Conservation (phyloP, 2,329 filamentous ascomycete species). For the Nakataea oryzae region DNA sequence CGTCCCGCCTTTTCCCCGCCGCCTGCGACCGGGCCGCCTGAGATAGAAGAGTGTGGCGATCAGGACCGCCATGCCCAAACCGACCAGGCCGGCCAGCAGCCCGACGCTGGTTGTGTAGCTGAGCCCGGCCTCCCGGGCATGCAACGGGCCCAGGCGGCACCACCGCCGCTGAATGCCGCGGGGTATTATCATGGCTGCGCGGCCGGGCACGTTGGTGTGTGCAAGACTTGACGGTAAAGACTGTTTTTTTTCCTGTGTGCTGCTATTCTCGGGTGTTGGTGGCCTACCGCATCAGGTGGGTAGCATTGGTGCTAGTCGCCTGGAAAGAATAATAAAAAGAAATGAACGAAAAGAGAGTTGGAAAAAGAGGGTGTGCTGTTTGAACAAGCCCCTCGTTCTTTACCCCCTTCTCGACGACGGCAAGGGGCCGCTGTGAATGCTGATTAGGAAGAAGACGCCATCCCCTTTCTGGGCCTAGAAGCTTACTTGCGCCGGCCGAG, state of each 20-base stretch:
- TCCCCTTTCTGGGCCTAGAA: background rate
- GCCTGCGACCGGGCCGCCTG: background rate
- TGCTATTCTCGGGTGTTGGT: too few relatives aligned
- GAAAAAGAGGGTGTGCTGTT: background rate
- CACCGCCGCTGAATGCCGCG: too few relatives aligned
- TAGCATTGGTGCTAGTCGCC: too few relatives aligned
- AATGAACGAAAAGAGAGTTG: background rate
- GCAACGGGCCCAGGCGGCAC: background rate
- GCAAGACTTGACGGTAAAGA: too few relatives aligned
- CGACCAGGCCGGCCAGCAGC: background rate
- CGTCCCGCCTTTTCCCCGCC: too few relatives aligned
- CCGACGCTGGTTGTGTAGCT: background rate
- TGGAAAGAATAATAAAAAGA: background rate
- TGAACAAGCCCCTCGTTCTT: too few relatives aligned
- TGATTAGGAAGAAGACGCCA: background rate
- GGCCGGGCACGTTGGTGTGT: too few relatives aligned
- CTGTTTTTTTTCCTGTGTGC: too few relatives aligned
- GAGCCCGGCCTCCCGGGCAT: background rate
- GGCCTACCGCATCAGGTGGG: too few relatives aligned
- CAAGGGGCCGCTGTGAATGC: background rate
- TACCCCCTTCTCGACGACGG: background rate
- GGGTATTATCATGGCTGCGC: background rate
- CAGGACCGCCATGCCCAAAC: background rate
- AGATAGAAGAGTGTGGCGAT: background rate
- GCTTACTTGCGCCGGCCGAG: background rate